phyloP scores from a whole-genome alignment of 169 alveolate species.

The Cryptosporidium parvum region DNA sequence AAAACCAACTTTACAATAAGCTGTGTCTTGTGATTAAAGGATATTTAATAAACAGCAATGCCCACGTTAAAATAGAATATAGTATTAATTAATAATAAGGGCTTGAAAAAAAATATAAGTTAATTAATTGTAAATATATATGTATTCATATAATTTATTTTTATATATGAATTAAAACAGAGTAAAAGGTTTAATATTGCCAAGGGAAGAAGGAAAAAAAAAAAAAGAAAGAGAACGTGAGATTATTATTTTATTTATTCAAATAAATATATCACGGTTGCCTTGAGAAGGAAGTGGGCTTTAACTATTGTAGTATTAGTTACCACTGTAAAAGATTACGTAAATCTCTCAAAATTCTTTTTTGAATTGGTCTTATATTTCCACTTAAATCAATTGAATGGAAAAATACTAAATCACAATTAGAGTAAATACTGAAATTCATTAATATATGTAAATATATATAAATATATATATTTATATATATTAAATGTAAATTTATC shows the following conservation, averaged over 20 bases:
- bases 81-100: not conserved
- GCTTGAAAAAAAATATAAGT: not conserved
- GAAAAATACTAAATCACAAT: no score
- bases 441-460: no score
- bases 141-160: no score
- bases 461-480: no score
- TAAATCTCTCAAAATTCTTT: not conserved
- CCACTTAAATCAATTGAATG: no score
- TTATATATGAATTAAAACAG: no score
- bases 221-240: not conserved
- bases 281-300: not conserved
- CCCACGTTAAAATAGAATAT: not conserved
- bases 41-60: not conserved
- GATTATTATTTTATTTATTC: no score
- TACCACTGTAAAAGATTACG: not conserved
- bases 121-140: no score
- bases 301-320: no score
- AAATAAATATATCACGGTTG: not conserved
- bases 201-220: not conserved
- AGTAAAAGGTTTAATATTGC: not conserved
- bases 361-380: no score
- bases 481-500: no score
- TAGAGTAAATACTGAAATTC: no score
- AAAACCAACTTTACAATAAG: not conserved
- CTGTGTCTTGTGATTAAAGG: not conserved